Conservation (phyloP, 192 early-diverging fungal species). For the Gryganskiella cystojenkinii region DNA sequence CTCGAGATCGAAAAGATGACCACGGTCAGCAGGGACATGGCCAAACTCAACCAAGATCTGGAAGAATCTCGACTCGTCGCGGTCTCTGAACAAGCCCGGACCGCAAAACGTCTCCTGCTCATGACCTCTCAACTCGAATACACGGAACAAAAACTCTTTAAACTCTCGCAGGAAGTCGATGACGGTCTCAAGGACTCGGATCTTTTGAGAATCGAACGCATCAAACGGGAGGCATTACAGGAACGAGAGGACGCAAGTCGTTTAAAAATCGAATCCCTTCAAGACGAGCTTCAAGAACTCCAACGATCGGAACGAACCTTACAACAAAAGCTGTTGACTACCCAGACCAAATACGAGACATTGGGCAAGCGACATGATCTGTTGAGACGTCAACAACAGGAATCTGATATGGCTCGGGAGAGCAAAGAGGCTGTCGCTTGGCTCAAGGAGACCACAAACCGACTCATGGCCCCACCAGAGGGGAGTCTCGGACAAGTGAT, state of each 20-base stretch:
- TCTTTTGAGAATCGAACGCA: slow-evolving; percentile 37
- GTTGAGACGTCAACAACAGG: slow-evolving; percentile 34
- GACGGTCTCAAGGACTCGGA: slow-evolving; percentile 47
- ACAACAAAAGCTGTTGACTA: slow-evolving; percentile 38
- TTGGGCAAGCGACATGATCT: slow-evolving; percentile 35
- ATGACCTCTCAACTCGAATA: slow-evolving; percentile 44
- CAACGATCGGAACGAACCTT: slow-evolving; percentile 34
- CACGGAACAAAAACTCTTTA: slow-evolving; percentile 38
- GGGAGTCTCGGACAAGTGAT: slow-evolving; percentile 46
- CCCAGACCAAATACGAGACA: slow-evolving; percentile 43
- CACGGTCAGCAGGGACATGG: slow-evolving; percentile 26
- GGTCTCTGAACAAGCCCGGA: slow-evolving; percentile 42
- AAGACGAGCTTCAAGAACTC: slow-evolving; percentile 43
- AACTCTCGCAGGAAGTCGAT: slow-evolving; percentile 29
- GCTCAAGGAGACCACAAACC: slow-evolving; percentile 46
- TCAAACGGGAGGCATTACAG: slow-evolving; percentile 48
- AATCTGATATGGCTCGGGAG: slow-evolving; percentile 40
- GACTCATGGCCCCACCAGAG: slow-evolving; percentile 40
- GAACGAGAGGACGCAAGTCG: slow-evolving; percentile 46
- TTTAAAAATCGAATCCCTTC: slow-evolving; percentile 29
- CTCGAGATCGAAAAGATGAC: slow-evolving; percentile 47
- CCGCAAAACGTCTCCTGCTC: slow-evolving; percentile 36
- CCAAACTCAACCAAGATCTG: slow-evolving; percentile 36
- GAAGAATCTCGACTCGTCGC: slow-evolving; percentile 44
- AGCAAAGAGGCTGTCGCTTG: slow-evolving; percentile 44